Evolutionary conservation across 257 asterid species (phyloP).

Genomic region (Petrea volubilis): DNA sequence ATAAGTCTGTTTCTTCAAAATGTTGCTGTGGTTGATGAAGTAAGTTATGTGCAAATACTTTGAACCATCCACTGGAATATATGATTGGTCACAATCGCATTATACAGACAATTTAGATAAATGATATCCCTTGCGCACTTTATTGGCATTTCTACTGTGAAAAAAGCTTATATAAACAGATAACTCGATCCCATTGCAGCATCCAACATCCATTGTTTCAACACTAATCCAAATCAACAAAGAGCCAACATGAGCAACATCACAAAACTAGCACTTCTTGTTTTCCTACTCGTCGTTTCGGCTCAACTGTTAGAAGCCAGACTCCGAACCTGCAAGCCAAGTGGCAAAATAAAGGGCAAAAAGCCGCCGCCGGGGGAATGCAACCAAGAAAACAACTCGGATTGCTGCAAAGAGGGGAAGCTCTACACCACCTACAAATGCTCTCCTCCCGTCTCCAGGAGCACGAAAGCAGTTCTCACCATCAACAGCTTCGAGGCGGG

Average conservation of each 20-base stretch:
- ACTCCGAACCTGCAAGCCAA: constrained; percentile 29
- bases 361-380: constrained; percentile 30
- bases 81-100: too few species aligned
- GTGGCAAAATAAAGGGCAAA: constrained; percentile 34
- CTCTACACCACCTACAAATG: constrained; percentile 38
- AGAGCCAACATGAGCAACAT: constrained; percentile 10
- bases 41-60: too few species aligned
- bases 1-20: too few species aligned
- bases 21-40: too few species aligned
- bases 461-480: constrained; percentile 38
- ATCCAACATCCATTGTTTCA: background rate
- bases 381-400: constrained; percentile 29
- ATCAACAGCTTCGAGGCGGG: constrained; percentile 39
- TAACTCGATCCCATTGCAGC: background rate
- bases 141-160: background rate
- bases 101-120: too few species aligned
- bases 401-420: constrained; percentile 37
- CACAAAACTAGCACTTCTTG: constrained; percentile 1
- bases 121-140: background rate
- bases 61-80: too few species aligned
- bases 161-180: background rate
- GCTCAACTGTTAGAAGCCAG: constrained; percentile 9
- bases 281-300: constrained; percentile 5
- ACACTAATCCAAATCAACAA: background rate
- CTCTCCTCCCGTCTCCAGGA: constrained; percentile 34